phyloP scores from a whole-genome alignment of 2,329 filamentous ascomycete genomes.

The Hansfordia pulvinata region DNA sequence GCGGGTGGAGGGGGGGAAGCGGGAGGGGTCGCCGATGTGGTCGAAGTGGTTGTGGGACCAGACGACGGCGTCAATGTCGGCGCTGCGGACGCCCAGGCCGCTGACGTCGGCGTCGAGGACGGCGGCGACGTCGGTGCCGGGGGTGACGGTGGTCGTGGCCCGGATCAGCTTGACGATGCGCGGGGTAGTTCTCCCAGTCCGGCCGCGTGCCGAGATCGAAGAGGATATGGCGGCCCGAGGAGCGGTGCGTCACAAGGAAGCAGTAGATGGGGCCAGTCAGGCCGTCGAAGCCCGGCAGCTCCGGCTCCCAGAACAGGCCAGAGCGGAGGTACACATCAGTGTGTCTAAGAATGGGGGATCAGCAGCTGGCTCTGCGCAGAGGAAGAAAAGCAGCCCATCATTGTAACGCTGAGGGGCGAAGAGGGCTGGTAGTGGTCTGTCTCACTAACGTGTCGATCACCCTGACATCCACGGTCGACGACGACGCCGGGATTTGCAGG shows the following conservation, averaged over 20 bases:
- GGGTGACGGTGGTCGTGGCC: conserved; percentile 1
- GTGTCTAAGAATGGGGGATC: too few relatives aligned
- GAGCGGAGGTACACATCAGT: conserved; percentile 7
- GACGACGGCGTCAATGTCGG: conserved; percentile 16
- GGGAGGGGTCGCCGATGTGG: conserved; percentile 30
- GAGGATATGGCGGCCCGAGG: conserved; percentile 9
- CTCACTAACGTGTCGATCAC: too few relatives aligned
- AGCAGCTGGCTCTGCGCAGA: too few relatives aligned
- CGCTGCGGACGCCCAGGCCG: conserved; percentile 5
- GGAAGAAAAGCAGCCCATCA: too few relatives aligned
- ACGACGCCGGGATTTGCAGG: conserved; percentile 17
- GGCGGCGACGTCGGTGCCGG: conserved; percentile 8
- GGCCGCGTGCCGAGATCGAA: conserved; percentile 6
- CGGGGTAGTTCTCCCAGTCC: conserved; percentile 4
- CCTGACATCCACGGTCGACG: conserved; percentile 16
- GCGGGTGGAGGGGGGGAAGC: conserved; percentile 26
- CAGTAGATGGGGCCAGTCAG: conserved; percentile 11
- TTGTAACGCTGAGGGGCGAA: too few relatives aligned
- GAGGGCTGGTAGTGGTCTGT: conserved; percentile 10
- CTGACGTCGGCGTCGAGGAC: conserved; percentile 10
- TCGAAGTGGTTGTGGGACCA: conserved; percentile 33
- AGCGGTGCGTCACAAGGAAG: conserved; percentile 10
- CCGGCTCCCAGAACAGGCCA: conserved; percentile 12
- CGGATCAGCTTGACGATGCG: conserved; percentile 2
- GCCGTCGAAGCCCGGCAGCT: conserved; percentile 15